phyloP scores from a whole-genome alignment of 1,284 basidiomycete species.

The Boletus nobilissimus region DNA sequence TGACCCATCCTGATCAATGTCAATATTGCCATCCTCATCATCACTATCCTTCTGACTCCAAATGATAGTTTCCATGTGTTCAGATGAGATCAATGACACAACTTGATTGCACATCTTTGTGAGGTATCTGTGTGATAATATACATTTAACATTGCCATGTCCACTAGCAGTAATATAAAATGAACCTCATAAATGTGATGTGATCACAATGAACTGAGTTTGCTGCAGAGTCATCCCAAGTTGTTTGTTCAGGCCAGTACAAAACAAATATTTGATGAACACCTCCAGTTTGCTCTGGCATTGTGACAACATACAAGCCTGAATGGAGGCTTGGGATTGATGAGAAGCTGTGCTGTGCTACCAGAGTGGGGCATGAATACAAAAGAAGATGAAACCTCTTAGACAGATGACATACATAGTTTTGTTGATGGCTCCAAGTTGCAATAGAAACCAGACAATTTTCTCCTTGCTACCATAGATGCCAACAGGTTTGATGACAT shows the following conservation, averaged over 20 bases:
- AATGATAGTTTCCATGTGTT: no score
- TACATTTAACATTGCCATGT: no score
- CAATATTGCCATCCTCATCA: no score
- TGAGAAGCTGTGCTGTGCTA: slow-evolving; percentile 37
- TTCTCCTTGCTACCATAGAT: slow-evolving; percentile 64
- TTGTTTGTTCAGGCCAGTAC: slow-evolving; percentile 70
- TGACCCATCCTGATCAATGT: no score
- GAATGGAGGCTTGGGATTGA: slow-evolving; percentile 53
- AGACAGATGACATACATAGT: slow-evolving; percentile 46
- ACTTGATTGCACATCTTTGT: no score
- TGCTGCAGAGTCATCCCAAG: slow-evolving; percentile 68
- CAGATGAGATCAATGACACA: no score
- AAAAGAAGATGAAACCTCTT: rapidly evolving
- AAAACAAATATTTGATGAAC: slow-evolving; percentile 55
- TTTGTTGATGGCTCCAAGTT: slow-evolving; percentile 50
- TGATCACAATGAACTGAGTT: no score
- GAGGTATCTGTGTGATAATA: no score
- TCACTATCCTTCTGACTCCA: no score
- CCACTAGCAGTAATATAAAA: no score
- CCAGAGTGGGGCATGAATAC: slow-evolving; percentile 4
- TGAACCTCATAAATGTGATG: no score
- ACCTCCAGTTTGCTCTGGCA: slow-evolving; percentile 13
- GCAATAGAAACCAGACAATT: slow-evolving; percentile 57
- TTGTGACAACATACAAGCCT: slow-evolving; percentile 59
- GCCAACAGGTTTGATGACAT: slow-evolving; percentile 60